These are phyloP conservation scores for Helicocarpus griseus DNA, from an alignment of 2,329 filamentous ascomycete species.

Conservation along the genomic window DNA sequence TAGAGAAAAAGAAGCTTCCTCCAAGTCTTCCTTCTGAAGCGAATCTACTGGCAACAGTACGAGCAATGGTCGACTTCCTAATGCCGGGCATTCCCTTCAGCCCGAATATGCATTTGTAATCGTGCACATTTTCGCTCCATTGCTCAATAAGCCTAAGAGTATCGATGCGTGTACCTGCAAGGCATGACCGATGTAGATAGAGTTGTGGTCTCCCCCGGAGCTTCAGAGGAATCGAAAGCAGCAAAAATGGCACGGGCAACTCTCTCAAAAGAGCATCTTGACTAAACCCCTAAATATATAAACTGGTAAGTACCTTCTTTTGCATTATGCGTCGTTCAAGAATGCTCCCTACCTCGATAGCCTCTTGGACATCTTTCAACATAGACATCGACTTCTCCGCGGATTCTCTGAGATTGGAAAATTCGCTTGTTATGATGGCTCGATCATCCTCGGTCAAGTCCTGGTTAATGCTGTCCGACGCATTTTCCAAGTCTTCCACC, in stretches of 20 bases:
- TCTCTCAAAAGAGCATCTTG: neutral
- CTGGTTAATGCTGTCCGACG: neutral
- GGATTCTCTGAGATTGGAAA: neutral
- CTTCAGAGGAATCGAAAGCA: neutral
- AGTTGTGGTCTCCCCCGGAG: neutral
- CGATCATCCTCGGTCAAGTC: neutral
- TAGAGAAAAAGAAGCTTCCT: slow-evolving; percentile 20
- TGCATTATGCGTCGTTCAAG: too few relatives aligned
- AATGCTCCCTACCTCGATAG: neutral
- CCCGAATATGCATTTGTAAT: slow-evolving; percentile 17
- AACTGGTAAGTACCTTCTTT: too few relatives aligned
- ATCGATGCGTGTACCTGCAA: slow-evolving; percentile 14
- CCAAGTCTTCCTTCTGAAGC: slow-evolving; percentile 6
- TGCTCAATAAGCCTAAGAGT: slow-evolving; percentile 13
- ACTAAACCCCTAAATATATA: neutral
- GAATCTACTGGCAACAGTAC: slow-evolving; percentile 12
- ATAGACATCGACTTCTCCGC: neutral
- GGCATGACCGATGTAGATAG: slow-evolving; percentile 7
- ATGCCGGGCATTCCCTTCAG: slow-evolving; percentile 21
- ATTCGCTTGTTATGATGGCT: neutral
- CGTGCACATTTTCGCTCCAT: slow-evolving; percentile 6
- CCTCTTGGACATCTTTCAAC: neutral
- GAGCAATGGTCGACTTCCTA: slow-evolving; percentile 21
- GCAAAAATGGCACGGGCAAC: neutral
- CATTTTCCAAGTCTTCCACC: too few relatives aligned